phyloP scores from a whole-genome alignment of 116 monocot genomes.

The Phalaenopsis hybrid region DNA sequence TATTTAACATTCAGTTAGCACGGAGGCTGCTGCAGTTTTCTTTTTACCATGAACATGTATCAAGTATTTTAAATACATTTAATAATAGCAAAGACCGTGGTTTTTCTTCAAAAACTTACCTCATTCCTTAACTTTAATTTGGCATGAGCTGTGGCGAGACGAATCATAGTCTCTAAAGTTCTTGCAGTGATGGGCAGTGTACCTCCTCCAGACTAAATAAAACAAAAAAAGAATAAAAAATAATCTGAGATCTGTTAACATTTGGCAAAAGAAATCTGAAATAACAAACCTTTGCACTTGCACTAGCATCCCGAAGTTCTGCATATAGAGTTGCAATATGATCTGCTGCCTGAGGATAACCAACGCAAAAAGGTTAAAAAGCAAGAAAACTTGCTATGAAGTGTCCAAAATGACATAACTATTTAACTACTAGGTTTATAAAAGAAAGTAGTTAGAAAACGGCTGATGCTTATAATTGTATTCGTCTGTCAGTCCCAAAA shows the following conservation, averaged over 20 bases:
- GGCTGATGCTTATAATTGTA: too few species aligned
- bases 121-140: constrained; percentile 91
- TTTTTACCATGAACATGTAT: not conserved
- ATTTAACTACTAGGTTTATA: not conserved
- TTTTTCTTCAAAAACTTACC: constrained; percentile 24
- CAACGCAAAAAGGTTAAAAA: not conserved
- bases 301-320: constrained; percentile 76
- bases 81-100: not conserved
- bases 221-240: not conserved
- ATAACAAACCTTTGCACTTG: constrained; percentile 63
- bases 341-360: constrained; percentile 66
- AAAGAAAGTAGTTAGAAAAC: not conserved
- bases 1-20: not conserved
- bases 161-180: constrained; percentile 97
- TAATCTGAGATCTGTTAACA: not conserved
- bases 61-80: not conserved
- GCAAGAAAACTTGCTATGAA: not conserved
- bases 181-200: constrained; percentile 98
- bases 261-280: not conserved
- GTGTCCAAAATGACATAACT: not conserved
- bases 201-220: constrained; percentile 70
- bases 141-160: constrained; percentile 97
- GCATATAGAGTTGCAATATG: constrained; percentile 94
- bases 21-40: not conserved
- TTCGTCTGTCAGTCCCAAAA: too few species aligned